Conservation (phyloP, 768 basidiomycete species). For the Russula lepida region DNA sequence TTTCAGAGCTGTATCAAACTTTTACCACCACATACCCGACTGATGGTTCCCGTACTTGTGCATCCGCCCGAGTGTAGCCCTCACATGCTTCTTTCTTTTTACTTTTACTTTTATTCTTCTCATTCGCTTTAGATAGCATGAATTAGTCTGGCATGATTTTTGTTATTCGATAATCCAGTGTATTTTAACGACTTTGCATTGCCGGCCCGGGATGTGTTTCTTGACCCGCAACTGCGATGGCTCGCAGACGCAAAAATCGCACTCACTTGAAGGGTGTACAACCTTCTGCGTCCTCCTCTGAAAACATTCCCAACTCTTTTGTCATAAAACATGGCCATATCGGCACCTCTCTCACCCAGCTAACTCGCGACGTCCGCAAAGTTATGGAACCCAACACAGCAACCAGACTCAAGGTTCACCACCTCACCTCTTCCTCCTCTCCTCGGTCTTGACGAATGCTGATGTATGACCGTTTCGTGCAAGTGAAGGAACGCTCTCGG, state of each 20-base stretch:
- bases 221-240: constrained; percentile 35
- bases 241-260: constrained; percentile 65
- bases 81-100: background rate
- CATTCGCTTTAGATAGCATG: background rate
- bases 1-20: constrained; percentile 15
- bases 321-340: constrained; percentile 96
- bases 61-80: constrained; percentile 13
- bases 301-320: constrained; percentile 74
- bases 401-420: constrained; percentile 70
- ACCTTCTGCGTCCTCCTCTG: constrained; percentile 27
- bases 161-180: background rate
- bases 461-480: constrained; percentile 11
- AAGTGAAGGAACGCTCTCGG: constrained; percentile 70
- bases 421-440: background rate
- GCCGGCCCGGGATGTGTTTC: background rate
- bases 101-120: background rate
- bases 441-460: constrained; percentile 10
- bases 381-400: constrained; percentile 99
- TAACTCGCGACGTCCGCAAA: constrained; percentile 88
- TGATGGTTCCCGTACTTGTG: constrained; percentile 11
- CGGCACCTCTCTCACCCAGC: constrained; percentile 75
- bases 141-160: background rate
- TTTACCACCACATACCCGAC: constrained; percentile 12
- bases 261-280: constrained; percentile 64
- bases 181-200: background rate